Base-by-base conservation (phyloP, 257 asterid species). In the Nyctanthes arbortristis region DNA sequence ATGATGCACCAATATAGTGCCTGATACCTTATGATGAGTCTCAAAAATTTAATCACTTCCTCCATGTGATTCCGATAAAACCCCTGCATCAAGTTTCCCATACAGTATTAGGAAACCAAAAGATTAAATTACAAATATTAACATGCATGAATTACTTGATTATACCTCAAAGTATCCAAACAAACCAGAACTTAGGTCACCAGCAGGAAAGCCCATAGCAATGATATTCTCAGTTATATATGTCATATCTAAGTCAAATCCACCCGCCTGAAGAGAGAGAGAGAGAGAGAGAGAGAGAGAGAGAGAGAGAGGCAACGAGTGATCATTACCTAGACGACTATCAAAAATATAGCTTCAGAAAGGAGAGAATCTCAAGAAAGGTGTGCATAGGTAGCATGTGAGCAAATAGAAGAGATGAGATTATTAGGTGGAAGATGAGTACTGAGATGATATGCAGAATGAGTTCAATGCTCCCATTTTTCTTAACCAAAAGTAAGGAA, bases 181-280 rank as follows among this genome's bases (percentile, higher is more conserved):
- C 67, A 93, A 81, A 29, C 99, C 96, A 78, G 99, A 93, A 83
- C 99, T 93, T 79, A 87, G 76, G 70, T 93, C 99, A 65, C 99
- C 97, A 68, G 96, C 96, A 71, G 99, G 99, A 78, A 93, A 93
- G 43, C 99, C 99, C 99, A 93, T 93, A 31, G 99, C 99, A 78
- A 93, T 89, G 70, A 88, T 84, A 75, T 93, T 93, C 86, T 89
- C 96, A 68, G 96, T 87, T 73, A 93, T 93, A 78, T 93, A 93
- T 77, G 99, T 91, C 99, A 93, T 93, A 79, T 93, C 99, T 82
- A 93, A 84, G 88, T 93, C 99, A 68, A 91, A 93, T 61, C 93
- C 99, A 65, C 93, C 99, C 81, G 87, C 96, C 99, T 93, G 81
- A 65, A 74, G 54, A 70, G 58, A 77, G 67, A 71, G 66, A 69